Percentiles rank a stretch among this genome's conserved stretches.
phyloP scores from a whole-genome alignment of 2,329 filamentous ascomycete genomes.

The Arthrobotrys sinensis region DNA sequence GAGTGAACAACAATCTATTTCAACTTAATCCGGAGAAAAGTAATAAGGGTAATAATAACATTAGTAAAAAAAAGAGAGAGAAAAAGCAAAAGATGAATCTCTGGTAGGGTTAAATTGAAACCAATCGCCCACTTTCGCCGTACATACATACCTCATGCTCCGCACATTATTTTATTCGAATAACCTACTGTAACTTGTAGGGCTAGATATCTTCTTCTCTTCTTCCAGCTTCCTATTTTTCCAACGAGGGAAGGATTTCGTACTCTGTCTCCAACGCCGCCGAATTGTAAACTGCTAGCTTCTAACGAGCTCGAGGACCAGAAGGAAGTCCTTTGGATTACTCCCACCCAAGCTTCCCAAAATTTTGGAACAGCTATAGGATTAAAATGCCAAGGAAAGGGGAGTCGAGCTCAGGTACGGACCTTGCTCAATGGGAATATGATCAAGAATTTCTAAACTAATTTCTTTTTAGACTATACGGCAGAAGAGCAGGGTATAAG shows the following conservation, averaged over 20 bases:
- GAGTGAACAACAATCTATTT: conserved; percentile 4
- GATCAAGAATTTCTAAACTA: conserved; percentile 18
- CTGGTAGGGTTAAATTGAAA: conserved; percentile 1
- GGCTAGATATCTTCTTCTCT: conserved; percentile 2
- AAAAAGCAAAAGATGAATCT: conserved; percentile 2
- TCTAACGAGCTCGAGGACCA: neutral
- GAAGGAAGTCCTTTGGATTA: conserved; percentile 1
- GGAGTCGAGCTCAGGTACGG: neutral
- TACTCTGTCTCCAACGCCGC: neutral
- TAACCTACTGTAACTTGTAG: conserved; percentile 1
- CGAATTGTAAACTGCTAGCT: conserved; percentile 2
- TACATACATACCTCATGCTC: conserved; percentile 15
- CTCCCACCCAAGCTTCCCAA: conserved; percentile 3
- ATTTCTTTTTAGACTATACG: conserved; percentile 13
- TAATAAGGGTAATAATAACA: conserved; percentile 8
- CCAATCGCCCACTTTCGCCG: neutral
- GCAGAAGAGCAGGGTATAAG: neutral
- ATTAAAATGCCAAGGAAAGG: neutral
- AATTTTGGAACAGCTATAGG: conserved; percentile 2
- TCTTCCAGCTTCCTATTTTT: neutral
- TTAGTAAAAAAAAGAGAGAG: neutral
- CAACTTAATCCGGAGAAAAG: conserved; percentile 7
- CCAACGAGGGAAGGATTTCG: conserved; percentile 1
- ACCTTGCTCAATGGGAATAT: conserved; percentile 7
- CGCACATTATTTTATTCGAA: neutral